Evolutionary conservation across 768 basidiomycete species (phyloP).

Genomic region (Amylocystis lapponica): DNA sequence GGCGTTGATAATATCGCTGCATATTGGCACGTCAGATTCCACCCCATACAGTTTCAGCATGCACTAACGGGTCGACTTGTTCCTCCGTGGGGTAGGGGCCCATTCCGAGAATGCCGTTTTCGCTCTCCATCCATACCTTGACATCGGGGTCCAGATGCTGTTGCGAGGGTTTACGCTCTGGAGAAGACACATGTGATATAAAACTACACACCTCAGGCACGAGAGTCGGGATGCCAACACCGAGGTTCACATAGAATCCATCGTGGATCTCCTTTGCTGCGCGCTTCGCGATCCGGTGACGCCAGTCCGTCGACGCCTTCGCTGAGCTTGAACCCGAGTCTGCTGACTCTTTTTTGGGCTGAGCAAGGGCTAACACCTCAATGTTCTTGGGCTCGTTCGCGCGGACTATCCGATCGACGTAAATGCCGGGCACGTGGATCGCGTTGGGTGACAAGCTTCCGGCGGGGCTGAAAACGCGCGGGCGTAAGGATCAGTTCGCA

Average conservation of each 20-base stretch:
- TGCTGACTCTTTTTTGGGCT: conserved; percentile 9
- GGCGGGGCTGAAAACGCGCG: conserved; percentile 14
- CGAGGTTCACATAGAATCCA: conserved; percentile 82
- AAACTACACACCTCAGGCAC: conserved; percentile 44
- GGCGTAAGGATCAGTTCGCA: not conserved
- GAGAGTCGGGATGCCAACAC: conserved; percentile 87
- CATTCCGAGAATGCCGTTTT: conserved; percentile 86
- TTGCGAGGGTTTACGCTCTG: no score
- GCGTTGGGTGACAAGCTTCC: conserved; percentile 60
- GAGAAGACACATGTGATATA: not conserved
- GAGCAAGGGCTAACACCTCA: conserved; percentile 65
- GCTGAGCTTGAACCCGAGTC: conserved; percentile 6
- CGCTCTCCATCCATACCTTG: conserved; percentile 83
- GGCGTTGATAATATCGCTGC: conserved; percentile 84
- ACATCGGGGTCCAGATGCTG: conserved; percentile 62
- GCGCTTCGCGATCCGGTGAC: conserved; percentile 68
- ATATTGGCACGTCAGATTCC: not conserved
- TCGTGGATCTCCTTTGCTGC: conserved; percentile 85
- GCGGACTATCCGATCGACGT: conserved; percentile 80
- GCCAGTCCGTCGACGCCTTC: conserved; percentile 26
- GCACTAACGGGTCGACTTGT: conserved; percentile 67
- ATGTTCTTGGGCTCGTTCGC: conserved; percentile 73
- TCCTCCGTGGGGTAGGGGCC: conserved; percentile 78
- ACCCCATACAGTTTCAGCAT: not conserved
- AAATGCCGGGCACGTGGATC: conserved; percentile 78